Evolutionary conservation across 805 yeast species (phyloP).

Genomic region (Cyberlindnera samutprakarnensis): DNA sequence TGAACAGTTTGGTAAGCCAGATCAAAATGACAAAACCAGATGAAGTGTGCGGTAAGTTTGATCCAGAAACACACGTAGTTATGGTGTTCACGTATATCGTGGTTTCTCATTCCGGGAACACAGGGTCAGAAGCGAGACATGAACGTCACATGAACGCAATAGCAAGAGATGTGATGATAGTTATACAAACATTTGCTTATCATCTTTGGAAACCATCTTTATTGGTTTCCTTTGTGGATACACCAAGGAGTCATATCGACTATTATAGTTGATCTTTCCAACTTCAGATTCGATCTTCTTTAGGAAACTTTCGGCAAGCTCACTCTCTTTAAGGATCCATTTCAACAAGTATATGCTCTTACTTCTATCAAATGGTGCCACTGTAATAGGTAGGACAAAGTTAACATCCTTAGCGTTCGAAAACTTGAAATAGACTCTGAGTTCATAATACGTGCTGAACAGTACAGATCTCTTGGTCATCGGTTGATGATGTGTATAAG

Average conservation of each 20-base stretch:
- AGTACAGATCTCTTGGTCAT: constrained; percentile 44
- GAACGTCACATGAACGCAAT: too few species aligned
- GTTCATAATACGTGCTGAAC: constrained; percentile 44
- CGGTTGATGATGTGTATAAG: constrained; percentile 37
- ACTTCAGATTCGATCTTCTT: constrained; percentile 21
- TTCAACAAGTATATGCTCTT: constrained; percentile 42
- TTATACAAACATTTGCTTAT: constrained; percentile 17
- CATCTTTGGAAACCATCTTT: constrained; percentile 16
- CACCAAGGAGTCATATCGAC: constrained; percentile 24
- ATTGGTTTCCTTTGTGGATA: constrained; percentile 24
- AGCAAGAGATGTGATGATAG: too few species aligned
- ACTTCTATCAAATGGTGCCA: constrained; percentile 44
- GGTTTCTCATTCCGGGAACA: too few species aligned
- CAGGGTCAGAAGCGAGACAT: too few species aligned
- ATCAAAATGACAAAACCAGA: too few species aligned
- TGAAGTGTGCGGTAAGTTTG: too few species aligned
- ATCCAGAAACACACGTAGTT: too few species aligned
- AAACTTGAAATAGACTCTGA: constrained; percentile 33
- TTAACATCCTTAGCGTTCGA: constrained; percentile 46
- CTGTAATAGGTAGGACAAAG: constrained; percentile 42
- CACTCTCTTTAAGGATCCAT: constrained; percentile 48
- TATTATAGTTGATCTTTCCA: constrained; percentile 28
- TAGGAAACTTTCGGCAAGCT: constrained; percentile 28
- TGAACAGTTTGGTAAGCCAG: too few species aligned
- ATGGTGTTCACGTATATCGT: too few species aligned